Percentiles rank a stretch among this genome's conserved stretches.
phyloP scores from a whole-genome alignment of 2,329 filamentous ascomycete species.

The Chrysosporium queenslandicum region DNA sequence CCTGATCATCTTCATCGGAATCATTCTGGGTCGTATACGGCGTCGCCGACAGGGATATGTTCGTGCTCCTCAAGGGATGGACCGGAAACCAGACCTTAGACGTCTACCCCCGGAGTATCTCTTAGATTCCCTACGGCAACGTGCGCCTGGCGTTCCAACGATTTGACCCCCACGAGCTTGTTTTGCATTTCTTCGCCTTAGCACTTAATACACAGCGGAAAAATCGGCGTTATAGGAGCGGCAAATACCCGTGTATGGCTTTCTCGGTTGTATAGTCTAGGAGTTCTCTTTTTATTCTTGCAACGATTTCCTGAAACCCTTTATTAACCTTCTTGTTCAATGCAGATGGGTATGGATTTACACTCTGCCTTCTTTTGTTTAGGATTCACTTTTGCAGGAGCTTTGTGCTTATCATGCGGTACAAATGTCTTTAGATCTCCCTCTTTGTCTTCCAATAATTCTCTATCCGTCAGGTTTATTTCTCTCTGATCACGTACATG shows the following conservation, averaged over 20 bases:
- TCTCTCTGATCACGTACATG: background rate
- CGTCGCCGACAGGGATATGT: conserved; percentile 40
- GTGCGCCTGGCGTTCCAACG: conserved; percentile 27
- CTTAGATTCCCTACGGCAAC: conserved; percentile 33
- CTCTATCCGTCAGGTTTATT: background rate
- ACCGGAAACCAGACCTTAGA: conserved; percentile 38
- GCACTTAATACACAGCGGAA: conserved; percentile 11
- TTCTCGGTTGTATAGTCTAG: conserved; percentile 1
- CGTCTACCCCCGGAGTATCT: conserved; percentile 40
- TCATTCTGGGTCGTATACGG: conserved; percentile 41
- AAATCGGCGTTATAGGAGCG: conserved; percentile 10
- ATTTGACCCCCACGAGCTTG: conserved; percentile 21
- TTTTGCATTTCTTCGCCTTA: conserved; percentile 2
- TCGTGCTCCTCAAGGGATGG: conserved; percentile 37
- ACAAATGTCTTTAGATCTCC: background rate
- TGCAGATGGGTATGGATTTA: background rate
- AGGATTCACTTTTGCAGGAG: background rate
- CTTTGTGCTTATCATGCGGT: background rate
- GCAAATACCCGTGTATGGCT: conserved; percentile 11
- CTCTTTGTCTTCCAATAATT: conserved; percentile 2
- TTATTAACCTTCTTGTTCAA: conserved; percentile 2
- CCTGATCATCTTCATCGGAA: conserved; percentile 38
- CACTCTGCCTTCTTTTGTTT: conserved; percentile 1
- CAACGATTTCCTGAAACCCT: background rate
- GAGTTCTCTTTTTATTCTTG: conserved; percentile 1